Conservation (phyloP, 306 rosid genomes). For the Inga laurina region DNA sequence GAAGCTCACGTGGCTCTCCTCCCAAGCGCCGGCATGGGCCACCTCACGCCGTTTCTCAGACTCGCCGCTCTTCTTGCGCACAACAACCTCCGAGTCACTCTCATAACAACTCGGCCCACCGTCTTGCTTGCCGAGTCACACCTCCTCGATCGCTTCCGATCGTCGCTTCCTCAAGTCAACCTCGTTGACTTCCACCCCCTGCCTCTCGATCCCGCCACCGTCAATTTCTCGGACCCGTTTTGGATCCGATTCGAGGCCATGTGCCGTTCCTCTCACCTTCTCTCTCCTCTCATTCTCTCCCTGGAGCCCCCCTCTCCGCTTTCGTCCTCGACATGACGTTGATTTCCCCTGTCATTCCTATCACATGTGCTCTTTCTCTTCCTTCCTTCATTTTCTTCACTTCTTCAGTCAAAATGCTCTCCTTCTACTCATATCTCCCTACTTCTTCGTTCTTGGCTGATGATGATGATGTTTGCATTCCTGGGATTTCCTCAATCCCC, state of each 20-base stretch:
- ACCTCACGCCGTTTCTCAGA: slow-evolving; percentile 38
- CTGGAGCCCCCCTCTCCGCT: slow-evolving; percentile 39
- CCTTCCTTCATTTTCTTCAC: slow-evolving; percentile 42
- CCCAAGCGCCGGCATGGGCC: slow-evolving; percentile 55
- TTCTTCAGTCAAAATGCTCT: slow-evolving; percentile 18
- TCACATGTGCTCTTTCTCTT: slow-evolving; percentile 19
- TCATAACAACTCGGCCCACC: slow-evolving; percentile 41
- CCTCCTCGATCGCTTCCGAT: slow-evolving; percentile 40
- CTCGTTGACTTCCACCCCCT: not conserved
- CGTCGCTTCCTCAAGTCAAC: slow-evolving; percentile 32
- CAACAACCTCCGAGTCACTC: slow-evolving; percentile 32
- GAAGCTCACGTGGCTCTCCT: slow-evolving; percentile 37
- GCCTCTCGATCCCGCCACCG: not conserved
- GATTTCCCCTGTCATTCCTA: slow-evolving; percentile 33
- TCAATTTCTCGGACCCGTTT: slow-evolving; percentile 46
- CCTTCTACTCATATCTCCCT: not conserved
- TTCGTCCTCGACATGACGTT: slow-evolving; percentile 31
- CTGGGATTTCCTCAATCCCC: slow-evolving; percentile 43
- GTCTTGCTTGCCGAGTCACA: slow-evolving; percentile 46
- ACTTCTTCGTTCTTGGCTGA: not conserved
- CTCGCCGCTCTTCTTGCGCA: slow-evolving; percentile 31
- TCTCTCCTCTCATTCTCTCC: slow-evolving; percentile 38
- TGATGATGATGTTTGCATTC: slow-evolving; percentile 30
- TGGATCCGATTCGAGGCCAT: slow-evolving; percentile 34
- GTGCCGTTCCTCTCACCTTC: slow-evolving; percentile 46